Base-by-base conservation (phyloP, 495 filamentous ascomycete species). In the Tuber microsphaerosporum region DNA sequence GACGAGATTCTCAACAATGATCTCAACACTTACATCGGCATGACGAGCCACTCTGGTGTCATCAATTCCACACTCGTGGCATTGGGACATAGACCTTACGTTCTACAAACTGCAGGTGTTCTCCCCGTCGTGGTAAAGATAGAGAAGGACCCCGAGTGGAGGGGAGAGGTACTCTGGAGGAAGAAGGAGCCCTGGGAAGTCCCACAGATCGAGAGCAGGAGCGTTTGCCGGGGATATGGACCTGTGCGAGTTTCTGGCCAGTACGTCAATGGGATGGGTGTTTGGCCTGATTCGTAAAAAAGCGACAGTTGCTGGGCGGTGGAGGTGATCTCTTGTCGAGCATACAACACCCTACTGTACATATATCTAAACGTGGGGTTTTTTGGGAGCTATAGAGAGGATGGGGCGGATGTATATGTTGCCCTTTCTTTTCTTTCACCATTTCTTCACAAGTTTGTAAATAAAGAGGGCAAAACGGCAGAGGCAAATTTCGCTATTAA, bases 31-130 rank as follows among this genome's bases (percentile, higher is more conserved):
- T 81, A 81, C 37, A 81, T 81, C 51, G 80, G 69, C 4, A 77
- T 81, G 75, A 81, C 79, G 9, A 76, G 78, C 0, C 79, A 81
- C 48, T 78, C 72, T 20, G 79, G 79, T n/a, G 78, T 81, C 7
- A 81, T 81, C 65, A 80, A 81, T 17, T 81, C 79, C 34, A 80
- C 79, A 3, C 68, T 81, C 20, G 70, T 77, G 10, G 79, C 78
- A 37, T 73, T 81, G 20, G 79, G 79, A 3, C 78, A 81, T 61
- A 73, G 77, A 4, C 76, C 77, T 7, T 79, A 79, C 45, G 73
- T 68, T 14, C 71, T 81, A 26, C 78, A 77, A 70, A 81, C 79
- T 2, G 78, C 79, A 37, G 79, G 79, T 20, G 77, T 81, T 45
- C 74, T 81, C 61, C 79, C 79, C 17, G 48, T 81, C 20, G 79